phyloP scores from a whole-genome alignment of 2,329 filamentous ascomycete species.

The Elsinoe perseae region DNA sequence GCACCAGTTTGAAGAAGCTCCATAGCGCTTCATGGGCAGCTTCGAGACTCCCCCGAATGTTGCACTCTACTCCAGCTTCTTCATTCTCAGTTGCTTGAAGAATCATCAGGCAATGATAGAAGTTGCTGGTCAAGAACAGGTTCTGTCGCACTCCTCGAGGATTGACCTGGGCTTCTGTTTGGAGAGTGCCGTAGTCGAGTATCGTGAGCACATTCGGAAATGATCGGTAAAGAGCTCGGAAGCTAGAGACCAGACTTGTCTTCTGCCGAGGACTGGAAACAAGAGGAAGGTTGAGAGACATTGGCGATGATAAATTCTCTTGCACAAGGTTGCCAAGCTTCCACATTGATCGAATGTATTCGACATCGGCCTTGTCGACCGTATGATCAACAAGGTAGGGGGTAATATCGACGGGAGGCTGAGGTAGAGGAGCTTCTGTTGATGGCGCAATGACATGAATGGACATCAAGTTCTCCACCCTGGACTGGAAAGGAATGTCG shows the following conservation, averaged over 20 bases:
- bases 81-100: constrained; percentile 63
- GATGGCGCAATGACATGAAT: constrained; percentile 42
- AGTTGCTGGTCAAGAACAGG: constrained; percentile 71
- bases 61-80: constrained; percentile 44
- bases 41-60: constrained; percentile 63
- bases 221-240: constrained; percentile 62
- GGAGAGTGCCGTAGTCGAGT: constrained; percentile 55
- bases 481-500: constrained; percentile 46
- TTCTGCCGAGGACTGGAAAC: constrained; percentile 62
- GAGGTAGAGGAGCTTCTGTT: constrained; percentile 29
- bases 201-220: constrained; percentile 65
- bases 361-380: constrained; percentile 29
- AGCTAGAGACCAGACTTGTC: constrained; percentile 60
- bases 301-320: constrained; percentile 65
- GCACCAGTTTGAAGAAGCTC: constrained; percentile 66
- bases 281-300: constrained; percentile 65
- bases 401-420: constrained; percentile 19
- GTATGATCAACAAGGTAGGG: constrained; percentile 29
- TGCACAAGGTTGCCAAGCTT: constrained; percentile 71
- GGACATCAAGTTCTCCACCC: constrained; percentile 45
- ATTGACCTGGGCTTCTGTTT: constrained; percentile 50
- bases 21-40: constrained; percentile 67
- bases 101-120: constrained; percentile 75
- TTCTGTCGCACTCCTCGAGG: constrained; percentile 65
- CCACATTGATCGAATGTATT: constrained; percentile 69